phyloP scores from a whole-genome alignment of 202 grass and related monocot species.

The Eragrostis tef region DNA sequence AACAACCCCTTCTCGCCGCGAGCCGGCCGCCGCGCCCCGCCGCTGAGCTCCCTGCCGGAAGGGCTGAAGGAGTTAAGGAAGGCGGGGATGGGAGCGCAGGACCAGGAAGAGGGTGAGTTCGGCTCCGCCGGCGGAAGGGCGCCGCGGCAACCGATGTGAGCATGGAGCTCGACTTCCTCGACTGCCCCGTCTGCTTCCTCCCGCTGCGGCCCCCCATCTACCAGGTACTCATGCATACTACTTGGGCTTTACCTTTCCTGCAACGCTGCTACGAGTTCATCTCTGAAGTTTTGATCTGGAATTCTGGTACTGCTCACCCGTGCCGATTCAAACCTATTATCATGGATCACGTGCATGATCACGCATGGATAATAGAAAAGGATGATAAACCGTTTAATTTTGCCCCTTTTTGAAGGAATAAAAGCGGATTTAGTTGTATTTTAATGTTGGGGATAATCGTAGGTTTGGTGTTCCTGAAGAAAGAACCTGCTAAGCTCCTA shows the following conservation, averaged over 20 bases:
- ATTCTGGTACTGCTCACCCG: background rate
- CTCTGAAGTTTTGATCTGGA: background rate
- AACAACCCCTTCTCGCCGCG: background rate
- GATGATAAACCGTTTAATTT: background rate
- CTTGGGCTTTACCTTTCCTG: background rate
- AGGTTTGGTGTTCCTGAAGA: background rate
- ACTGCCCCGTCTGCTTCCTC: constrained; percentile 37
- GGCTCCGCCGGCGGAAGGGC: background rate
- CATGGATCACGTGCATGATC: background rate
- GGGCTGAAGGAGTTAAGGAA: background rate
- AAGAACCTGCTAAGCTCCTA: background rate
- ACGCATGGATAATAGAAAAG: background rate
- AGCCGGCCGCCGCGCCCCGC: background rate
- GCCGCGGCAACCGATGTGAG: constrained; percentile 23
- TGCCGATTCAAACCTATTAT: background rate
- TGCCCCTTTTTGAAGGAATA: background rate
- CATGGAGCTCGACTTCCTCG: constrained; percentile 27
- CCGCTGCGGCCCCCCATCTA: background rate
- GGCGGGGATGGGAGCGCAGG: background rate
- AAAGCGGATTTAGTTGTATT: background rate
- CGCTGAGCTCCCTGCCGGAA: background rate
- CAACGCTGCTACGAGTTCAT: background rate
- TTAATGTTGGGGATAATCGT: background rate
- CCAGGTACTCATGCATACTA: background rate
- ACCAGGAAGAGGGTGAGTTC: background rate